Evolutionary conservation across 2,329 filamentous ascomycete genomes (phyloP), one percentile per base, ranked within the genome.

Genomic region (Huntiella savannae): DNA sequence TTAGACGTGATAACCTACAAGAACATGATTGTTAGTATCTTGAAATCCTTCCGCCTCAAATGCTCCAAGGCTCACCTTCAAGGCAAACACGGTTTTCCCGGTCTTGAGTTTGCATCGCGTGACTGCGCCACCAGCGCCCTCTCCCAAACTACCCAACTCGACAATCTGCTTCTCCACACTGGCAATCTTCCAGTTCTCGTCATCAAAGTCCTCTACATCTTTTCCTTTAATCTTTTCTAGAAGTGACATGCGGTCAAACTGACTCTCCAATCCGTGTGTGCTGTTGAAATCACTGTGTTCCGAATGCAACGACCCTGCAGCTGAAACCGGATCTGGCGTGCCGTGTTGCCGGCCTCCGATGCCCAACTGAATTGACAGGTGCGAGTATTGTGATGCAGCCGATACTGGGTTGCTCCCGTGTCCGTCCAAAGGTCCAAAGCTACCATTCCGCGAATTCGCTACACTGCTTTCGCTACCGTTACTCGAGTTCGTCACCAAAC

Each of bases 91-190:
- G 0, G 85, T 95, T 65, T 92, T 94, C 51, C 86, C 87, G 35
- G 82, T 85, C 60, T 85, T 88, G 52, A 98, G 70, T 60, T 79
- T 80, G 61, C 86, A 93, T 57, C 81, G 78, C 17, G 88, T 98
- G 43, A 98, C 91, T 5, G 91, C 91, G 58, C 91, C 91, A 52
- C 91, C 91, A 41, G 91, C 91, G 55, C 91, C 91, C 61, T 98
- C 91, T 48, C 91, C 91, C 37, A 98, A 65, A 56, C 82, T 86
- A 22, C 88, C 91, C 22, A 94, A 65, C 62, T 98, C 86, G 43
- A 82, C 69, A 51, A 98, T 92, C 55, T 86, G 75, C 53, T 83
- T 82, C 58, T 93, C 84, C 60, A 82, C 74, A 58, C 86, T 93
- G 8, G 88, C 91, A 44, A 92, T 87, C 58, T 82, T 77, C 91